phyloP scores from a whole-genome alignment of 192 early-diverging fungal genomes.

The Thamnidium elegans region DNA sequence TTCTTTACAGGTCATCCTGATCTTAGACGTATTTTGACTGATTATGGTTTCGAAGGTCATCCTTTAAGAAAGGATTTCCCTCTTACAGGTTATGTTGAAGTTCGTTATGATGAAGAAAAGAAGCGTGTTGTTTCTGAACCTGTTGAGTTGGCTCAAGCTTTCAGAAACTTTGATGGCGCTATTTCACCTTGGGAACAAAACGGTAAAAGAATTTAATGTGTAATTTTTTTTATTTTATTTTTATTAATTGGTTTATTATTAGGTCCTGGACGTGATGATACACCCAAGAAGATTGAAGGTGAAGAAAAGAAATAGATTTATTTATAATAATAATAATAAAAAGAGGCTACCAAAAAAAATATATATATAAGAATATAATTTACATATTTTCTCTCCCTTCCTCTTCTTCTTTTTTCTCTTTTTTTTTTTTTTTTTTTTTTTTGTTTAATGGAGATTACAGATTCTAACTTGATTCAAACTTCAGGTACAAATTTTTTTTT shows the following conservation, averaged over 20 bases:
- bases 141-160: constrained; percentile 92
- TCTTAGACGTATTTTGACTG: constrained; percentile 92
- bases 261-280: constrained; percentile 19
- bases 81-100: constrained; percentile 97
- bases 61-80: constrained; percentile 98
- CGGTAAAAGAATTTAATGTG: constrained; percentile 39
- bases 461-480: no score
- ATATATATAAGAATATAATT: background rate
- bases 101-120: constrained; percentile 97
- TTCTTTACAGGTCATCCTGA: constrained; percentile 96
- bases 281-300: constrained; percentile 7
- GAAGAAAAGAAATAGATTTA: background rate
- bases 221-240: background rate
- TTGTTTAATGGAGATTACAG: no score
- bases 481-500: no score
- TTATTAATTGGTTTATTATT: background rate
- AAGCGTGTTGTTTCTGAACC: constrained; percentile 97
- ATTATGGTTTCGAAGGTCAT: constrained; percentile 98
- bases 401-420: background rate
- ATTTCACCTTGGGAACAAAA: constrained; percentile 93
- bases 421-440: background rate
- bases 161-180: constrained; percentile 92
- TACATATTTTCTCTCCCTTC: background rate
- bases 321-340: constrained; percentile 1
- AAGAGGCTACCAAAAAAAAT: background rate